phyloP scores from a whole-genome alignment of 192 early-diverging fungal species.

The Dimargaris xerosporica region DNA sequence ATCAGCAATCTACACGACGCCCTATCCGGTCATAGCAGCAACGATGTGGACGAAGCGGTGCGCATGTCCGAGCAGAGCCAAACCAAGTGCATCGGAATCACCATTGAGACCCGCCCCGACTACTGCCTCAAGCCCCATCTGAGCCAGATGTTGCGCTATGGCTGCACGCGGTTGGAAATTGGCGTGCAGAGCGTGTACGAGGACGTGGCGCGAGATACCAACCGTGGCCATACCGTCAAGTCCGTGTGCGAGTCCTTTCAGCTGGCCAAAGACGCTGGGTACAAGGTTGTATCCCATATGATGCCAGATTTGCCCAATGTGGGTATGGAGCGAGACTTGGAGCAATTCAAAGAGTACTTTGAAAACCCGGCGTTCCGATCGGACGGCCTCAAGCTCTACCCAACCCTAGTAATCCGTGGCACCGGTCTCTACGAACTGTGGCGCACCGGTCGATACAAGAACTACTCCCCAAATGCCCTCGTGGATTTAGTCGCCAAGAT shows the following conservation, averaged over 20 bases:
- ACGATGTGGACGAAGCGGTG: slow-evolving; percentile 94
- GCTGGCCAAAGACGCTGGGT: slow-evolving; percentile 93
- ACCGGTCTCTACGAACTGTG: slow-evolving; percentile 98
- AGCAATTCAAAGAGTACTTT: slow-evolving; percentile 97
- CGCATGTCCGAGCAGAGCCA: slow-evolving; percentile 89
- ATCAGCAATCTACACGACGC: slow-evolving; percentile 94
- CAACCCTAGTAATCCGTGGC: slow-evolving; percentile 96
- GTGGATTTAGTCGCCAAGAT: slow-evolving; percentile 93
- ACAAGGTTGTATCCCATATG: slow-evolving; percentile 99
- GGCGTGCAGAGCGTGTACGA: slow-evolving; percentile 99
- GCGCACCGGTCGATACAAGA: slow-evolving; percentile 94
- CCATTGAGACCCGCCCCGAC: slow-evolving; percentile 97
- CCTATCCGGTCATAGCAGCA: slow-evolving; percentile 77
- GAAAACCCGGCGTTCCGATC: slow-evolving; percentile 98
- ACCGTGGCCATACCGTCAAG: slow-evolving; percentile 94
- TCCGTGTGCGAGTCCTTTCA: slow-evolving; percentile 97
- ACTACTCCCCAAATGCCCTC: slow-evolving; percentile 91
- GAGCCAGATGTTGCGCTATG: slow-evolving; percentile 96
- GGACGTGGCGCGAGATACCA: slow-evolving; percentile 97
- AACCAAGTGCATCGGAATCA: slow-evolving; percentile 98
- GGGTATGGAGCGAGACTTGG: slow-evolving; percentile 97
- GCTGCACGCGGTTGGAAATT: slow-evolving; percentile 94
- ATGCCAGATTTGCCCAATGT: slow-evolving; percentile 99
- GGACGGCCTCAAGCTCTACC: slow-evolving; percentile 96
- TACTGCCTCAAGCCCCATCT: slow-evolving; percentile 96